These are phyloP conservation scores for Colletotrichum navitas DNA, from an alignment of 2,329 filamentous ascomycete genomes.

Conservation along the genomic window DNA sequence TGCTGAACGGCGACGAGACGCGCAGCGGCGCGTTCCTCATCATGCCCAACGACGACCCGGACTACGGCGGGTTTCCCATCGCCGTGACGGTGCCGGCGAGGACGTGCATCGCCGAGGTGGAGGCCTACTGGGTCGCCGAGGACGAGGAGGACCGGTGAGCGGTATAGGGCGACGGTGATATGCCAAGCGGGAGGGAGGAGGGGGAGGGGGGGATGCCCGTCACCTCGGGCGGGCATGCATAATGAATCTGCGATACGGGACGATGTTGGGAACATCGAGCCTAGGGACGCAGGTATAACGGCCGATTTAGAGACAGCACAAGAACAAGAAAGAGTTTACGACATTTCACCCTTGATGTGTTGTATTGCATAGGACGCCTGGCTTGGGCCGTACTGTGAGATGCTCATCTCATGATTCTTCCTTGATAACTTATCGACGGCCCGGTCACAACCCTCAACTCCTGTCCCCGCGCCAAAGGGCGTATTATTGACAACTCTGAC, in stretches of 20 bases:
- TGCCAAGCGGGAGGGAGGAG: too few species aligned
- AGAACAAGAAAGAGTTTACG: not conserved
- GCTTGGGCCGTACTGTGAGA: not conserved
- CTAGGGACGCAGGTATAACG: not conserved
- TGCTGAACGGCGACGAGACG: slow-evolving; percentile 58
- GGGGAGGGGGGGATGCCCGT: too few species aligned
- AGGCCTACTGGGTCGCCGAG: slow-evolving; percentile 53
- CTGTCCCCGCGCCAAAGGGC: slow-evolving; percentile 8
- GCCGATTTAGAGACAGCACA: slow-evolving; percentile 7
- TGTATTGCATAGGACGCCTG: not conserved
- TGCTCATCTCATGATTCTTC: not conserved
- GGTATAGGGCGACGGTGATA: not conserved
- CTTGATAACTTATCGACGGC: too few species aligned
- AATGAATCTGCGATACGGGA: not conserved
- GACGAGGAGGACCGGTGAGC: slow-evolving; percentile 45
- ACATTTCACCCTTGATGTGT: not conserved
- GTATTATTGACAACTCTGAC: slow-evolving; percentile 30
- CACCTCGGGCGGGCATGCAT: not conserved
- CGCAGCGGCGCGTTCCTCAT: slow-evolving; percentile 60
- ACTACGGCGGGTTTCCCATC: slow-evolving; percentile 69
- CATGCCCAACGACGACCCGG: slow-evolving; percentile 68
- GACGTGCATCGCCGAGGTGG: slow-evolving; percentile 60
- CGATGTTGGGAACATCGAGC: not conserved
- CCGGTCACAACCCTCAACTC: not conserved
- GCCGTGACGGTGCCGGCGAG: slow-evolving; percentile 65